Conservation (phyloP, 2,329 filamentous ascomycete species). For the Aspergillus sp. region DNA sequence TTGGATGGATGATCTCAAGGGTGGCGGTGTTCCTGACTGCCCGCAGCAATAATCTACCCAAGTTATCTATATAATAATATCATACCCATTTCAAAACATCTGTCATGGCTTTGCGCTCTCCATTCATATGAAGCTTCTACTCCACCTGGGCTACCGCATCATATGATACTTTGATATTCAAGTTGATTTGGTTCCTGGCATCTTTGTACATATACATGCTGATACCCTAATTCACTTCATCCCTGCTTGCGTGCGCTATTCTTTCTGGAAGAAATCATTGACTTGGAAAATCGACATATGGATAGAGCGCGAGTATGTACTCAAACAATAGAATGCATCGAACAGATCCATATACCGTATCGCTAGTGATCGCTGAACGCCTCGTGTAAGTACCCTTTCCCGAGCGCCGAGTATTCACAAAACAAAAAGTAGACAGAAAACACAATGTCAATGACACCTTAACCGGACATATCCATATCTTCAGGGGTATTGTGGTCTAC, state of each 20-base stretch:
- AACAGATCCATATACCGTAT: no score
- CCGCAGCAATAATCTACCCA: constrained; percentile 54
- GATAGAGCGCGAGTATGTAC: neutral
- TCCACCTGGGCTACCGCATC: neutral
- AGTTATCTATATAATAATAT: neutral
- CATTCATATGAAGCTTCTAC: neutral
- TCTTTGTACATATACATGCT: constrained; percentile 25
- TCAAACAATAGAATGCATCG: neutral
- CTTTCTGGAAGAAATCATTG: neutral
- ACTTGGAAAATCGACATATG: neutral
- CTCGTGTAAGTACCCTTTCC: neutral
- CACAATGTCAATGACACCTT: neutral
- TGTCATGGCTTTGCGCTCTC: neutral
- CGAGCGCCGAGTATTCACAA: neutral
- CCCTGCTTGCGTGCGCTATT: neutral
- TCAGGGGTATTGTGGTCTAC: constrained; percentile 45
- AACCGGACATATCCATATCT: constrained; percentile 41
- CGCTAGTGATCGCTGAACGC: neutral
- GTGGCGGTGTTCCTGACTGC: constrained; percentile 66
- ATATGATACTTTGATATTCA: neutral
- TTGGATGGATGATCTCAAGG: constrained; percentile 72
- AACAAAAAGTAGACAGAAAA: neutral
- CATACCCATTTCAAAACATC: neutral
- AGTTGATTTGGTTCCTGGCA: constrained; percentile 5
- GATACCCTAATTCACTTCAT: constrained; percentile 31